Percentiles rank a stretch among this genome's conserved stretches.
Evolutionary conservation across 257 asterid genomes (phyloP).

Genomic region (Oldenlandia corymbosa): DNA sequence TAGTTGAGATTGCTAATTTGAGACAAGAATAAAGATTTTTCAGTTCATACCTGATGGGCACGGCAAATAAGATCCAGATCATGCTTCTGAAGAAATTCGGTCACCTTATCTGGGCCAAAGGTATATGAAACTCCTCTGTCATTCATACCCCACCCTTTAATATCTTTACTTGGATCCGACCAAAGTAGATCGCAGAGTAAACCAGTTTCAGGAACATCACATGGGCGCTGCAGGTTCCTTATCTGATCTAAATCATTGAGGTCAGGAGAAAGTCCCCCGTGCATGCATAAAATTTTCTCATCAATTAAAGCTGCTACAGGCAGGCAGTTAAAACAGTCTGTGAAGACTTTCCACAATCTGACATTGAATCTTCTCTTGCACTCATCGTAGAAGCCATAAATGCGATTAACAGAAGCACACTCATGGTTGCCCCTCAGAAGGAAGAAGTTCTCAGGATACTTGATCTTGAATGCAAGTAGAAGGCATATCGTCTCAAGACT

Average conservation of each 20-base stretch:
- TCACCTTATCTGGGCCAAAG: conserved; percentile 58
- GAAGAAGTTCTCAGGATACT: conserved; percentile 68
- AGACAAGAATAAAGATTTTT: not conserved
- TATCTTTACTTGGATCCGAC: conserved; percentile 76
- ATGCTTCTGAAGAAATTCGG: conserved; percentile 60
- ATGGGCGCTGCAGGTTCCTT: conserved; percentile 59
- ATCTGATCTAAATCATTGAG: conserved; percentile 59
- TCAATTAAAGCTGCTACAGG: conserved; percentile 75
- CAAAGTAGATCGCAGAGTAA: conserved; percentile 69
- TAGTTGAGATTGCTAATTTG: conserved; percentile 4
- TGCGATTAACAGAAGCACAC: conserved; percentile 74
- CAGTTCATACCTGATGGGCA: conserved; percentile 60
- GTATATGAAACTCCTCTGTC: conserved; percentile 81
- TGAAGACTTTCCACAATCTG: conserved; percentile 64
- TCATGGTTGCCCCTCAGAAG: conserved; percentile 81
- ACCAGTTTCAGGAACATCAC: conserved; percentile 71
- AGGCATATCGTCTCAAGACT: conserved; percentile 81
- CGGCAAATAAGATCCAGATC: conserved; percentile 80
- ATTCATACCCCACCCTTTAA: conserved; percentile 69
- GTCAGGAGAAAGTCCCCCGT: conserved; percentile 80
- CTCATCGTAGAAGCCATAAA: conserved; percentile 74
- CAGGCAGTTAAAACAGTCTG: conserved; percentile 69
- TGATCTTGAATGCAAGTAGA: conserved; percentile 68
- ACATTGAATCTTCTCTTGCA: conserved; percentile 68
- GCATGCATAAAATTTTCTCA: conserved; percentile 80